phyloP scores from a whole-genome alignment of 352 stramenopile genomes.

The Phytopythium boreale region DNA sequence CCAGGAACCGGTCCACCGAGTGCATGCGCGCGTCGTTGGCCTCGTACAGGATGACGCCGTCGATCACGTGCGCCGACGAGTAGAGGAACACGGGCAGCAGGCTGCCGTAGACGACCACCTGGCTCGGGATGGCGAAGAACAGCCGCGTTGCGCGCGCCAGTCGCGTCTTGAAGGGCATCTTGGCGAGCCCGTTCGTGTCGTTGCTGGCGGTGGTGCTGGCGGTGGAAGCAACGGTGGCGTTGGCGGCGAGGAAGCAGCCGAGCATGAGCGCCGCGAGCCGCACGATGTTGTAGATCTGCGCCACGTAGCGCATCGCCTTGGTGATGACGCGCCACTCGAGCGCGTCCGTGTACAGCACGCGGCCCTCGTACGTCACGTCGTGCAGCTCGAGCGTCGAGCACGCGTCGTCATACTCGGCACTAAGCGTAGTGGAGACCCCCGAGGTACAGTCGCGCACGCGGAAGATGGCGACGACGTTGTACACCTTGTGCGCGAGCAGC shows the following conservation, averaged over 20 bases:
- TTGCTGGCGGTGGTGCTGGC: background rate
- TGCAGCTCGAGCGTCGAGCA: constrained; percentile 31
- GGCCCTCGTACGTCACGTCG: constrained; percentile 46
- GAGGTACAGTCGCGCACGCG: constrained; percentile 30
- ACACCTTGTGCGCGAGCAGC: constrained; percentile 52
- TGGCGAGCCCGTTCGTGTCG: background rate
- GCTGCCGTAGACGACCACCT: constrained; percentile 52
- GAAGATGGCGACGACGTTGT: constrained; percentile 45
- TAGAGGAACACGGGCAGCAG: constrained; percentile 47
- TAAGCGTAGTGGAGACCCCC: background rate
- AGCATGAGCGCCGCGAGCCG: constrained; percentile 29
- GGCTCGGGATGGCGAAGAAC: constrained; percentile 44
- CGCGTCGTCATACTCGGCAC: constrained; percentile 1
- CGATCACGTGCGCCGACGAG: constrained; percentile 43
- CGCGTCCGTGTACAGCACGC: constrained; percentile 48
- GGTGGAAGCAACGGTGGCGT: background rate
- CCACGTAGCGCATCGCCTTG: constrained; percentile 38
- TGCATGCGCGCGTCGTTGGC: constrained; percentile 39
- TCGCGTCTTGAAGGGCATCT: background rate
- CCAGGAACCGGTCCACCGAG: constrained; percentile 21
- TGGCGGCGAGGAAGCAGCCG: constrained; percentile 27
- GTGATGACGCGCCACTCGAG: constrained; percentile 52
- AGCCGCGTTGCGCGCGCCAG: constrained; percentile 23
- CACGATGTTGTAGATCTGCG: constrained; percentile 41
- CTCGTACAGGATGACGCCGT: constrained; percentile 49